Base-by-base conservation (phyloP, 2,329 filamentous ascomycete species). In the Colletotrichum karsti region DNA sequence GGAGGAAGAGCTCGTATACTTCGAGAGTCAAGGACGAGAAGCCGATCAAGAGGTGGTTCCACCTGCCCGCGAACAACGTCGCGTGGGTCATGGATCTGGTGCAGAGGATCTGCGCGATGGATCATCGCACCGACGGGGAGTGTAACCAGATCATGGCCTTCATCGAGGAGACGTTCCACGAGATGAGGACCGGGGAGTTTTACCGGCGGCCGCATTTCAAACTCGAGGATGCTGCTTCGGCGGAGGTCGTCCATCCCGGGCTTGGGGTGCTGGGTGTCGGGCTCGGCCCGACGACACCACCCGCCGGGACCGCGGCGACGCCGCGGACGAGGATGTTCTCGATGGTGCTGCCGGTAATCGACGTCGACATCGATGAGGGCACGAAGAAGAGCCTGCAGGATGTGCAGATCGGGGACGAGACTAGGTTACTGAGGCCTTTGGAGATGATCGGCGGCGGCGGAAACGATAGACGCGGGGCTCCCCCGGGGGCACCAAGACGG, bases 81-180 rank as follows among this genome's bases (percentile, higher is more conserved):
- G 58, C 69, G 26, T 71, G 69, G 69, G 67, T 71, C 37, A 69
- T 70, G 51, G 69, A 71, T 24, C 63, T 71, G 20, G 69, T 70
- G 28, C 69, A 71, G 53, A 41, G 69, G 2, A 48, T 71, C 13
- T 68, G 63, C 50, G 69, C 69, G 15, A 67, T 71, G 59, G 69
- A 71, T 10, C 63, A 62, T 9, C 6, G 56, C 42, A 68, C 67
- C 1, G 63, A 69, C 9, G 63, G 59, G 1, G 69, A 71, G 20
- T 70, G 67, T 13, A 57, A 67, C 7, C 63, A 63, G 13, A 63
- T 70, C 51, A 55, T 71, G 51, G 55, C 63, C 2, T 71, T 71
- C 22, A 69, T 71, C 20, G 62, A 69, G 35, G 69, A 71, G 56
- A 71, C 69, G 35, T 71, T 68, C 15, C 67, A 58, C 5, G 69